A percentile compares a stretch with the other conserved stretches of the same genome.
phyloP scores from a whole-genome alignment of 495 filamentous ascomycete species.

The Xylaria cubensis region DNA sequence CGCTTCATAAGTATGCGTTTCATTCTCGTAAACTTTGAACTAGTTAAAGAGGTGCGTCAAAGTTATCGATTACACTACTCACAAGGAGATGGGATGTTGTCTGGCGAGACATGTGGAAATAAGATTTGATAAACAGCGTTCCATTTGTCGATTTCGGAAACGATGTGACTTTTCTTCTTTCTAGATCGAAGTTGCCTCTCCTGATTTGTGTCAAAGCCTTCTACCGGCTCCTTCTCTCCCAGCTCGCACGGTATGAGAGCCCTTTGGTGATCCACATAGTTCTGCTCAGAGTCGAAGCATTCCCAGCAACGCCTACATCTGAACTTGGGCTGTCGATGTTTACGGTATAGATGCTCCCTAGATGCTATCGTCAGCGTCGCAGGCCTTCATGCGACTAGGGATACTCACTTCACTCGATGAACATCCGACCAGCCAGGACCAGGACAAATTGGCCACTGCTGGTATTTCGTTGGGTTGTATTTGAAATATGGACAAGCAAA shows the following conservation, averaged over 20 bases:
- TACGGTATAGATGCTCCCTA: conserved; percentile 28
- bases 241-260: conserved; percentile 10
- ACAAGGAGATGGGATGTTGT: conserved; percentile 29
- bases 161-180: conserved; percentile 12
- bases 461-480: conserved; percentile 40
- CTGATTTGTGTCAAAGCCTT: conserved; percentile 18
- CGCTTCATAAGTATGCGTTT: conserved; percentile 4
- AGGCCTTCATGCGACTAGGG: neutral
- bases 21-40: conserved; percentile 17
- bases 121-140: conserved; percentile 23
- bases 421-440: conserved; percentile 37
- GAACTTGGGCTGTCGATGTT: conserved; percentile 22
- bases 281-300: conserved; percentile 22
- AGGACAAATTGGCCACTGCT: conserved; percentile 37
- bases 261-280: conserved; percentile 22
- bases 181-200: conserved; percentile 19
- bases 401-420: conserved; percentile 44
- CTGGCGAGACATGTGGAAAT: conserved; percentile 22
- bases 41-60: neutral
- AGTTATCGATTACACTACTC: neutral
- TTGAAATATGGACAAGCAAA: conserved; percentile 46
- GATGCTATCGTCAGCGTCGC: neutral
- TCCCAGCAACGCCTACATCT: conserved; percentile 26
- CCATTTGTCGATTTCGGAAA: conserved; percentile 22
- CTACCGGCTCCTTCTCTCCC: conserved; percentile 17